phyloP scores from a whole-genome alignment of 306 rosid species.

The Prunus dulcis region DNA sequence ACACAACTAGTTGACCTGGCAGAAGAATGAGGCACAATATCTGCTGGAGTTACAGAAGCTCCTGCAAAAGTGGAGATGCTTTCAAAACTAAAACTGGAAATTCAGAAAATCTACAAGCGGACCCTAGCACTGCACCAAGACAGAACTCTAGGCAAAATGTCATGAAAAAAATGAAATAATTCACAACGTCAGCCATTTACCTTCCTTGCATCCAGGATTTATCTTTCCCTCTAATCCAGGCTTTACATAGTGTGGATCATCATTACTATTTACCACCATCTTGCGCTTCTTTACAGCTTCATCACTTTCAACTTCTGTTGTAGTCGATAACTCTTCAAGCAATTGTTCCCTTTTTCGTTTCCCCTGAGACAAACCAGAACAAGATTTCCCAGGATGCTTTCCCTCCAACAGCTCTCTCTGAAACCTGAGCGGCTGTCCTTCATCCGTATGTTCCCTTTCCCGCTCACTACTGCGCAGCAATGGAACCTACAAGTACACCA shows the following conservation, averaged over 20 bases:
- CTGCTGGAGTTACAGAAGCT: constrained; percentile 21
- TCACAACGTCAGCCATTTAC: constrained; percentile 34
- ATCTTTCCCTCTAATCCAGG: constrained; percentile 36
- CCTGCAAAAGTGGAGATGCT: constrained; percentile 42
- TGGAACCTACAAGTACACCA: constrained; percentile 15
- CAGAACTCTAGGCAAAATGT: neutral
- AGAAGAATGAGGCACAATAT: constrained; percentile 28
- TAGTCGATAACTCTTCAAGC: constrained; percentile 32
- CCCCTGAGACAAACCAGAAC: constrained; percentile 48
- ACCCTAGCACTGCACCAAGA: constrained; percentile 20
- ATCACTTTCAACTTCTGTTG: constrained; percentile 37
- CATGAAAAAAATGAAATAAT: neutral
- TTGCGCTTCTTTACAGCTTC: constrained; percentile 49
- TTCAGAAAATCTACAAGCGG: constrained; percentile 5
- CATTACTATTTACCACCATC: constrained; percentile 40
- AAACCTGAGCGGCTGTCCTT: constrained; percentile 47
- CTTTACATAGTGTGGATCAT: constrained; percentile 36
- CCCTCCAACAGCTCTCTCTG: constrained; percentile 44
- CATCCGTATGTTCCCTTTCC: constrained; percentile 31
- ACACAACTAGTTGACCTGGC: constrained; percentile 29
- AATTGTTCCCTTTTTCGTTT: constrained; percentile 59
- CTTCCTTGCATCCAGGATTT: constrained; percentile 39
- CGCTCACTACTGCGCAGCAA: constrained; percentile 44
- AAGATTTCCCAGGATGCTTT: constrained; percentile 64
- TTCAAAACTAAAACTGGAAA: constrained; percentile 22